Evolutionary conservation across 306 rosid species (phyloP), one percentile per base, ranked within the genome.

Genomic region (Castanea mollissima): DNA sequence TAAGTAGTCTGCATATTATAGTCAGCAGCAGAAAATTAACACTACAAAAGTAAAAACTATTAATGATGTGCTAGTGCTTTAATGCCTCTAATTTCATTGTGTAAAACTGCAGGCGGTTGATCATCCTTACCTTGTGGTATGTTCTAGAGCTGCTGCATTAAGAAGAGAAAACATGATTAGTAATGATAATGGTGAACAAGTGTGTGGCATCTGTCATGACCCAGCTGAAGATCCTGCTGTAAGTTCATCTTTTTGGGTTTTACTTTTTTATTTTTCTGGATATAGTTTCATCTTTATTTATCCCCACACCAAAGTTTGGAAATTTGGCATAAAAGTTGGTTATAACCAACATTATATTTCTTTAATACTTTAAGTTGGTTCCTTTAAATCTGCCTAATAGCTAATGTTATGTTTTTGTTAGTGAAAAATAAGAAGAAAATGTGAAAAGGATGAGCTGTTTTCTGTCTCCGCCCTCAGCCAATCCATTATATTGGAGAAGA

Each of bases 41-140:
- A 19, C 9, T 68, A 10, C 9, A 67, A 19, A 35, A 34, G 21
- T 67, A 34, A 34, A 65, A 67, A 4, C 21, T 63, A 38, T 6
- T 20, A 58, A 58, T 58, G 29, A 58, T 8, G 29, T 58, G 31
- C 65, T 59, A 23, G 32, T 59, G 31, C 32, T 64, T n/a, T 64
- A 73, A 4, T 20, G 20, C 31, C 31, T 15, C 38, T 71, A 23
- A 44, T 44, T 76, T 57, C 46, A 25, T 72, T 60, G 77, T 67
- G 71, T 27, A 58, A 77, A 79, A 55, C n/a, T 76, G 55, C 89
- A 90, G 98, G 92, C 98, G 1, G 98, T 90, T 83, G 94, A 93
- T 80, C 98, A 93, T 85, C 98, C 97, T 32, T 91, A 93, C 76
- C 97, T 94, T 62, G 97, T 91, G 49, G 92, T 89, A 67, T 92